These are phyloP conservation scores for Murraya koenigii DNA, from an alignment of 345 rosid species.

Conservation along the genomic window DNA sequence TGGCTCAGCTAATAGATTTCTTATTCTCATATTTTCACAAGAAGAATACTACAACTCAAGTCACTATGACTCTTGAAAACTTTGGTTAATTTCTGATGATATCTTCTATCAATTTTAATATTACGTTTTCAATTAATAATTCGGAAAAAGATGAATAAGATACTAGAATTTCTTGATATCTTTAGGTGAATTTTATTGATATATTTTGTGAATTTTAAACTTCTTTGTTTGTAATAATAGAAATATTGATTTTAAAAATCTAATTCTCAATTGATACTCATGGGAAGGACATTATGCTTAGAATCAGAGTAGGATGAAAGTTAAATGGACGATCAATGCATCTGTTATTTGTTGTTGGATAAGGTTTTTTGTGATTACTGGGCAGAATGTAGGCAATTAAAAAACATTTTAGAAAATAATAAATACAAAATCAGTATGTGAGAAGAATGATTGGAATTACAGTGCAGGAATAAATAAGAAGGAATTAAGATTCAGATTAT, in stretches of 20 bases:
- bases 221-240: not conserved
- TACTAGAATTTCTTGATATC: not conserved
- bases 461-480: not conserved
- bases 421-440: not conserved
- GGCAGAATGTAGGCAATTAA: not conserved
- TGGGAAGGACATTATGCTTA: not conserved
- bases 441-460: not conserved
- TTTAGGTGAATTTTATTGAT: not conserved
- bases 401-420: not conserved
- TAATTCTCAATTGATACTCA: not conserved
- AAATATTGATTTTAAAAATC: not conserved
- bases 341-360: not conserved
- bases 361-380: not conserved
- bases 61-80: not conserved
- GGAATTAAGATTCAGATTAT: not conserved
- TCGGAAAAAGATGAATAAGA: not conserved
- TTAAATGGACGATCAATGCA: not conserved
- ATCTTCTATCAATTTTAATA: not conserved
- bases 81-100: not conserved
- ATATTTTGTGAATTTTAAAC: not conserved
- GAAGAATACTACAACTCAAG: not conserved
- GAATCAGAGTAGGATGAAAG: not conserved
- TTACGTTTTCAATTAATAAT: not conserved
- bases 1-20: not conserved
- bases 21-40: not conserved